Conservation (phyloP, 2,329 filamentous ascomycete species). For the Beauveria sp. region DNA sequence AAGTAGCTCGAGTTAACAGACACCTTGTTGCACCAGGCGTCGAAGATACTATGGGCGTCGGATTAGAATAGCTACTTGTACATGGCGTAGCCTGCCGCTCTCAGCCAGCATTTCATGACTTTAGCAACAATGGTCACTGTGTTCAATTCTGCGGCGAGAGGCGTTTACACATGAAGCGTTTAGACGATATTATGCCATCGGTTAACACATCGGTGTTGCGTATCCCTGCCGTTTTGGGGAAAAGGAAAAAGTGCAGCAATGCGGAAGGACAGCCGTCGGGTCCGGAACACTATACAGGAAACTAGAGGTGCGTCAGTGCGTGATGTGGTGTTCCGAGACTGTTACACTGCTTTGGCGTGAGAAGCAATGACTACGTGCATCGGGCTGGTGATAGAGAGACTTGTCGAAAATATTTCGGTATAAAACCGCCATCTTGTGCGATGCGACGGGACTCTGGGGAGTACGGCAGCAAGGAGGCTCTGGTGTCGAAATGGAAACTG, state of each 20-base stretch:
- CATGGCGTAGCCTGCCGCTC: not conserved
- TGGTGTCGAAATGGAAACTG: not conserved
- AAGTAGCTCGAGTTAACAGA: not conserved
- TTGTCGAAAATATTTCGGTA: not conserved
- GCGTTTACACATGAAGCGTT: not conserved
- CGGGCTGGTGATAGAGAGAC: not conserved
- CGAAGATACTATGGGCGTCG: not conserved
- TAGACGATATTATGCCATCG: not conserved
- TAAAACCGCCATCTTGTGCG: not conserved
- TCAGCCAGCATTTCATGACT: not conserved
- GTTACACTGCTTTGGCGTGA: conserved; percentile 1
- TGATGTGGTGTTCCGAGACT: not conserved
- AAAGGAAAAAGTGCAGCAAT: not conserved
- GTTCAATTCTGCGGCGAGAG: not conserved
- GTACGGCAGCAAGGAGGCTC: not conserved
- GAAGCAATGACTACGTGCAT: conserved; percentile 4
- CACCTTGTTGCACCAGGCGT: not conserved
- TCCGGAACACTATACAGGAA: not conserved
- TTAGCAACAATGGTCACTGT: not conserved
- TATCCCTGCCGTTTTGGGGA: not conserved
- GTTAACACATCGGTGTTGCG: not conserved
- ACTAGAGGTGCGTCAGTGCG: not conserved
- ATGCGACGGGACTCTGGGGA: not conserved
- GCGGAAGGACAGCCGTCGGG: not conserved
- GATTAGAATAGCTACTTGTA: not conserved